Evolutionary conservation across 164 flowering plant genomes (phyloP).

Genomic region (Umbilicus rupestris): DNA sequence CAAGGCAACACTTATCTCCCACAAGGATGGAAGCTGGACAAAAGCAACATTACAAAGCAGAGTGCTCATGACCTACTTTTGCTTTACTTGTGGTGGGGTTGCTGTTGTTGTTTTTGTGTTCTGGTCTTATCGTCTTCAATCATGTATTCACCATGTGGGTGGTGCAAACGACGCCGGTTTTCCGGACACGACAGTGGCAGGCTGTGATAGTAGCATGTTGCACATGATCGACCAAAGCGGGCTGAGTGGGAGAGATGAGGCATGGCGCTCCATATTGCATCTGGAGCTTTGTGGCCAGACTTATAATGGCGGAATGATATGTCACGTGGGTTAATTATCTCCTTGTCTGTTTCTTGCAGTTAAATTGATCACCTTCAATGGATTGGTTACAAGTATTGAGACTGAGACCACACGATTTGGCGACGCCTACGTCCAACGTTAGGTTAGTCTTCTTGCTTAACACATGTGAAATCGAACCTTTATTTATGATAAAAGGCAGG

Average conservation of each 20-base stretch:
- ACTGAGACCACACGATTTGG: neutral
- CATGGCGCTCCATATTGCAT: neutral
- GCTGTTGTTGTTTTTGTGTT: neutral
- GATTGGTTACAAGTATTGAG: neutral
- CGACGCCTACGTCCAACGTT: too few relatives aligned
- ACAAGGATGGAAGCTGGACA: neutral
- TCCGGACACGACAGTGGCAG: too few relatives aligned
- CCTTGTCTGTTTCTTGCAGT: neutral
- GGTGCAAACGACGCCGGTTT: neutral
- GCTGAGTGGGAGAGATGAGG: neutral
- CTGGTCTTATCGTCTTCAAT: neutral
- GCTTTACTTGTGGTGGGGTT: neutral
- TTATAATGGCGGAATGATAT: neutral
- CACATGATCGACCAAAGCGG: conserved; percentile 2
- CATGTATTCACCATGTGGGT: neutral
- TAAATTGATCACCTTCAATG: too few relatives aligned
- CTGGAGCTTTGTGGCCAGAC: conserved; percentile 3
- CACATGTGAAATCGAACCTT: too few relatives aligned
- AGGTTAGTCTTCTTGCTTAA: too few relatives aligned
- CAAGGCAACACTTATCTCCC: conserved; percentile 6
- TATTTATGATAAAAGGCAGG: too few relatives aligned
- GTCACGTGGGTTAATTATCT: too few relatives aligned
- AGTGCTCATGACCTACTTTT: neutral
- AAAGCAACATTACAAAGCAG: neutral
- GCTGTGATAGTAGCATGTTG: neutral